Conservation (phyloP, 2,329 filamentous ascomycete genomes). For the Botrytis fabae region DNA sequence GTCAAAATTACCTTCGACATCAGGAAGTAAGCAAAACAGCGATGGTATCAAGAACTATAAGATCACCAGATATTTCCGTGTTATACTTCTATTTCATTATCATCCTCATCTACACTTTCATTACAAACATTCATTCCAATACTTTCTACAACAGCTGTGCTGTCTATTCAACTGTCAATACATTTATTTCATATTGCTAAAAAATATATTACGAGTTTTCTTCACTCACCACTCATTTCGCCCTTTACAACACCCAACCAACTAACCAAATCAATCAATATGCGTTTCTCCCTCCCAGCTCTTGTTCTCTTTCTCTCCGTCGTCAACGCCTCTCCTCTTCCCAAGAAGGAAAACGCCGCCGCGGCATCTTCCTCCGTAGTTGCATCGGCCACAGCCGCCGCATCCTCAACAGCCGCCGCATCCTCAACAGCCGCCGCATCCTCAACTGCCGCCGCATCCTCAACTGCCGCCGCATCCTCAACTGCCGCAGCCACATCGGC, state of each 20-base stretch:
- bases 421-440: background rate
- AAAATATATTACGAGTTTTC: constrained; percentile 23
- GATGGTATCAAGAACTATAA: constrained; percentile 24
- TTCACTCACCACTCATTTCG: background rate
- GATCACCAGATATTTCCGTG: constrained; percentile 30
- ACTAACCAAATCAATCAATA: constrained; percentile 27
- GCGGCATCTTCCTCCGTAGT: constrained; percentile 23
- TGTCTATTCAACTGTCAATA: constrained; percentile 32
- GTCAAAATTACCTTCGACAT: background rate
- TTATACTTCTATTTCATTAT: constrained; percentile 31
- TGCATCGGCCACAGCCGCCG: background rate
- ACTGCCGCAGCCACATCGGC: too few relatives aligned
- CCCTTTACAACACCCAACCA: background rate
- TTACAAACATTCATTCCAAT: constrained; percentile 8
- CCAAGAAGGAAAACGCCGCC: constrained; percentile 27
- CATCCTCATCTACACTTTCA: constrained; percentile 2
- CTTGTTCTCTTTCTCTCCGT: constrained; percentile 35
- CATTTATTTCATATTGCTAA: constrained; percentile 29
- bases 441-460: too few relatives aligned
- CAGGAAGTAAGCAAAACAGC: background rate
- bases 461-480: background rate
- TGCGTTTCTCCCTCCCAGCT: constrained; percentile 43
- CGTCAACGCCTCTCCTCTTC: constrained; percentile 39
- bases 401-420: background rate
- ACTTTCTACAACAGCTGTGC: constrained; percentile 37